Evolutionary conservation across 2,329 filamentous ascomycete species (phyloP).

Genomic region (Nannizziopsis arthrosporioides): DNA sequence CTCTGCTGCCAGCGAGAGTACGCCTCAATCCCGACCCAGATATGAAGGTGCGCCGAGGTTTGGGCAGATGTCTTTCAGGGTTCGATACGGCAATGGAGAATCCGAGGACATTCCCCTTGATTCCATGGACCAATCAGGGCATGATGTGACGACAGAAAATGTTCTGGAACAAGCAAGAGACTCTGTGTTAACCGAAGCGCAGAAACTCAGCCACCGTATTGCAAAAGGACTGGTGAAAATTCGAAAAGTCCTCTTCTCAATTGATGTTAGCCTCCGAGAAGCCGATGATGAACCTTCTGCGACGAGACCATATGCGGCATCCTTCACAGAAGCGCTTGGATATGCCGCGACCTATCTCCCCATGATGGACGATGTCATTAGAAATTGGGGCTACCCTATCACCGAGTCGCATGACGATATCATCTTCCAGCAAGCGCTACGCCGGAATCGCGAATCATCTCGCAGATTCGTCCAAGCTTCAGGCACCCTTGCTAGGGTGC

Average conservation of each 20-base stretch:
- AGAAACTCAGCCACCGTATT: conserved; percentile 44
- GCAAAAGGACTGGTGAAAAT: conserved; percentile 45
- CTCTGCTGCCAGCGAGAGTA: conserved; percentile 33
- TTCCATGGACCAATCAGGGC: conserved; percentile 18
- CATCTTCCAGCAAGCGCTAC: conserved; percentile 44
- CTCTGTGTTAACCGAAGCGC: conserved; percentile 40
- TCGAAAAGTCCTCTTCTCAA: conserved; percentile 44
- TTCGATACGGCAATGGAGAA: conserved; percentile 50
- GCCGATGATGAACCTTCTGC: conserved; percentile 22
- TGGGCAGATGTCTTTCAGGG: conserved; percentile 40
- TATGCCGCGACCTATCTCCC: conserved; percentile 40
- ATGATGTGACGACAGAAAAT: conserved; percentile 21
- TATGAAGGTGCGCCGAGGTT: conserved; percentile 31
- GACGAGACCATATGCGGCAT: conserved; percentile 25
- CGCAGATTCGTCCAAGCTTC: conserved; percentile 52
- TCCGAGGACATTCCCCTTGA: conserved; percentile 46
- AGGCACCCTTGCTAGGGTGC: conserved; percentile 44
- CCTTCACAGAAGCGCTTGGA: conserved; percentile 34
- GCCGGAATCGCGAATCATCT: conserved; percentile 44
- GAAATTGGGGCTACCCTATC: conserved; percentile 49
- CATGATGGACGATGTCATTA: conserved; percentile 46
- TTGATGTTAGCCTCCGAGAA: conserved; percentile 30
- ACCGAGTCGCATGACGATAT: conserved; percentile 44
- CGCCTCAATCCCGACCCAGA: conserved; percentile 40
- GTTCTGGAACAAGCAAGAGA: conserved; percentile 33